phyloP scores from a whole-genome alignment of 495 filamentous ascomycete species.

The Penicillium turbatum region DNA sequence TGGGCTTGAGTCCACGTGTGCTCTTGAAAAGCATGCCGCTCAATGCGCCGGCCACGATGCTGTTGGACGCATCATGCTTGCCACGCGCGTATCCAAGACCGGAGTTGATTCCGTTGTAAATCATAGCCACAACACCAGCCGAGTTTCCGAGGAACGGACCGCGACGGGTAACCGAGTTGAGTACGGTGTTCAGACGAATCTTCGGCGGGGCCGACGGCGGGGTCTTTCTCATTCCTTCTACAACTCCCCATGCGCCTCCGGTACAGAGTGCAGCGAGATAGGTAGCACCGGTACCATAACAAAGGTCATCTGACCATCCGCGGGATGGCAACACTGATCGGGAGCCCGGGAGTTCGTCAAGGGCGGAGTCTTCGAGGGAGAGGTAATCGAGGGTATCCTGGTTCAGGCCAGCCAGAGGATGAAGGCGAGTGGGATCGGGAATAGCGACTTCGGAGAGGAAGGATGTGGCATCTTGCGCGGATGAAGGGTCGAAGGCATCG shows the following conservation, averaged over 20 bases:
- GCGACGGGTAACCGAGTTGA: slow-evolving; percentile 87
- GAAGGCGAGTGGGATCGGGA: slow-evolving; percentile 79
- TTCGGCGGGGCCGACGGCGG: slow-evolving; percentile 73
- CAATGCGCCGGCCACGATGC: slow-evolving; percentile 73
- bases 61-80: slow-evolving; percentile 88
- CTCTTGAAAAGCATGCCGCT: slow-evolving; percentile 96
- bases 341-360: slow-evolving; percentile 82
- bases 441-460: slow-evolving; percentile 68
- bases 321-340: slow-evolving; percentile 86
- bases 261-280: slow-evolving; percentile 83
- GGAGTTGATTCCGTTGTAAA: slow-evolving; percentile 94
- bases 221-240: slow-evolving; percentile 77
- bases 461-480: slow-evolving; percentile 72
- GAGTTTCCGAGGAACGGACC: slow-evolving; percentile 97
- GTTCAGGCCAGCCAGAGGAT: slow-evolving; percentile 92
- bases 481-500: slow-evolving; percentile 61
- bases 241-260: slow-evolving; percentile 86
- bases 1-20: slow-evolving; percentile 80
- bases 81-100: slow-evolving; percentile 78
- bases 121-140: slow-evolving; percentile 89
- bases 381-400: slow-evolving; percentile 91
- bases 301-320: slow-evolving; percentile 96
- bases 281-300: slow-evolving; percentile 92
- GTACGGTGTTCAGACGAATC: slow-evolving; percentile 83
- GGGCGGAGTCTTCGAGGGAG: slow-evolving; percentile 82